Conservation (phyloP, 2,329 filamentous ascomycete species). For the Fusarium albidum region DNA sequence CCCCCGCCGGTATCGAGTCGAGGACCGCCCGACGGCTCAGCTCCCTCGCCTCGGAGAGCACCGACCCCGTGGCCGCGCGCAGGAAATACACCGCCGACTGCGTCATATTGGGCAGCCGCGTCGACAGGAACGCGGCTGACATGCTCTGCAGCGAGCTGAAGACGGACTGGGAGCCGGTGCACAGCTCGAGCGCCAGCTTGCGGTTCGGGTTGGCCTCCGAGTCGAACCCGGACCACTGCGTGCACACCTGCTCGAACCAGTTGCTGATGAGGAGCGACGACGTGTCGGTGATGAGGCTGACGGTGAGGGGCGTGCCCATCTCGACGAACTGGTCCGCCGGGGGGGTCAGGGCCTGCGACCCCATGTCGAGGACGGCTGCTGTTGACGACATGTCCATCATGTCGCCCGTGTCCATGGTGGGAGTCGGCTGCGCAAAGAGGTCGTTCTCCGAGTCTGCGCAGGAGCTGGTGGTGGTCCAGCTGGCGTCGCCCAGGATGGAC, state of each 20-base stretch:
- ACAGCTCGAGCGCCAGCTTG: slow-evolving; percentile 47
- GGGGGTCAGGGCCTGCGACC: slow-evolving; percentile 9
- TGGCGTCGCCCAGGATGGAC: slow-evolving; percentile 19
- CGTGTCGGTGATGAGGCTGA: slow-evolving; percentile 40
- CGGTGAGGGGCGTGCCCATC: slow-evolving; percentile 23
- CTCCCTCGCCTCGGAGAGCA: slow-evolving; percentile 46
- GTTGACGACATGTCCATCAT: slow-evolving; percentile 6
- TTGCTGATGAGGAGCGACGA: slow-evolving; percentile 46
- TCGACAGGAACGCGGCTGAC: slow-evolving; percentile 49
- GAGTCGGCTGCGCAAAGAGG: slow-evolving; percentile 16
- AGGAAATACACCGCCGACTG: slow-evolving; percentile 46
- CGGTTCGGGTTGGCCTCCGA: slow-evolving; percentile 50
- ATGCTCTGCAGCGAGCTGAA: slow-evolving; percentile 51
- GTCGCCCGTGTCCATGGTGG: slow-evolving; percentile 4
- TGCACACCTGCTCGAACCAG: slow-evolving; percentile 52
- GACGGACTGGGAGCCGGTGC: slow-evolving; percentile 48
- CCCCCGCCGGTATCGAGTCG: slow-evolving; percentile 43
- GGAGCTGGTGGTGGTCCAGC: slow-evolving; percentile 25
- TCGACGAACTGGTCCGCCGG: slow-evolving; percentile 24
- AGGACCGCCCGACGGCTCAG: slow-evolving; percentile 31
- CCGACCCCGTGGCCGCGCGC: slow-evolving; percentile 43
- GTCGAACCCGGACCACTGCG: slow-evolving; percentile 52
- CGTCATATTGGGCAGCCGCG: slow-evolving; percentile 46
- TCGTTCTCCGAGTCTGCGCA: slow-evolving; percentile 25
- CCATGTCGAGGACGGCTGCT: slow-evolving; percentile 13